Percentiles rank a stretch among this genome's conserved stretches.
phyloP scores from a whole-genome alignment of 805 yeast species.

The Candida morakotiae region DNA sequence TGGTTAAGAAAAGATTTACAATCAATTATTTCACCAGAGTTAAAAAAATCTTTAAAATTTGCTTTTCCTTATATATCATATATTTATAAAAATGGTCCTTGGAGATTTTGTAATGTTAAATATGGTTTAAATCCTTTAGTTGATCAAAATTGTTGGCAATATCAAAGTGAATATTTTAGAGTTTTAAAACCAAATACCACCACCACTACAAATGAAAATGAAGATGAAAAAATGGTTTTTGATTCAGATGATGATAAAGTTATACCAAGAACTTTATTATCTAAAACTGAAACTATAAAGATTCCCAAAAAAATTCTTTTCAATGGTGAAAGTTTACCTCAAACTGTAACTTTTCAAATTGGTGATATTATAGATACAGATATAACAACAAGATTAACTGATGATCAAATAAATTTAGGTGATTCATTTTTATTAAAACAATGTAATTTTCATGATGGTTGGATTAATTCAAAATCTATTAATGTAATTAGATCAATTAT shows the following conservation, averaged over 20 bases:
- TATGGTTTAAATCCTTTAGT: conserved; percentile 75
- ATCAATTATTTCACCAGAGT: conserved; percentile 47
- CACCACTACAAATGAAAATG: not conserved
- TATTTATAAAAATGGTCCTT: conserved; percentile 85
- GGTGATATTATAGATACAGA: conserved; percentile 74
- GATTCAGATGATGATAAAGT: not conserved
- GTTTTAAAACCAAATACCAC: conserved; percentile 25
- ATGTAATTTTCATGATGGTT: conserved; percentile 65
- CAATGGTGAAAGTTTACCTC: conserved; percentile 68
- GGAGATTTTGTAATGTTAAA: conserved; percentile 81
- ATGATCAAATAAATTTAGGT: conserved; percentile 23
- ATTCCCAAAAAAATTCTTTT: conserved; percentile 48
- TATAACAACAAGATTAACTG: conserved; percentile 41
- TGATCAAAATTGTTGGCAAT: conserved; percentile 51
- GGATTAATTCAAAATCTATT: conserved; percentile 66
- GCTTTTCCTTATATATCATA: conserved; percentile 85
- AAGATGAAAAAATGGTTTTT: not conserved
- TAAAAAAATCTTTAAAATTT: conserved; percentile 50
- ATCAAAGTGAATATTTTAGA: conserved; percentile 85
- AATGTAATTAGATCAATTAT: conserved; percentile 64
- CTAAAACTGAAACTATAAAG: conserved; percentile 12
- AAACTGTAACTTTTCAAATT: conserved; percentile 68
- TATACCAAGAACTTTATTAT: conserved; percentile 1
- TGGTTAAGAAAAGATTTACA: conserved; percentile 79
- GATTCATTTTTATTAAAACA: conserved; percentile 29